Evolutionary conservation across 768 basidiomycete species (phyloP), one percentile per base, ranked within the genome.

Genomic region (Boletus coccyginus): DNA sequence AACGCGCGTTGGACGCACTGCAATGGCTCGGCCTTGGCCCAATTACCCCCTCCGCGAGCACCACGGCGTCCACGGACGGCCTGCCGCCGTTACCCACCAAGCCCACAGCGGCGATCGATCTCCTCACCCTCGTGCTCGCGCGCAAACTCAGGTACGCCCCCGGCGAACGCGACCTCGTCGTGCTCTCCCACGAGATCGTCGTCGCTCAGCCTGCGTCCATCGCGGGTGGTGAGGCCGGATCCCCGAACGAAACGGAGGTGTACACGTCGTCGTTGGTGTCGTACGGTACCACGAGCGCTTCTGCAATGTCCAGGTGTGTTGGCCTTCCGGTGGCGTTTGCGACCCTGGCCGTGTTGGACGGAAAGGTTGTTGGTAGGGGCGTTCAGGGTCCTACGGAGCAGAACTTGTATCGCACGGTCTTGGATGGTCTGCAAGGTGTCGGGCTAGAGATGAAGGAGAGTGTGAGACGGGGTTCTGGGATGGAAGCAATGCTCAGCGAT

Each of bases 281-380:
- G 33, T 88, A 87, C 61, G 93, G 87, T 2, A 79, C 76, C 19
- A 59, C 73, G 8, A 67, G 65, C 1, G 81, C 79, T 3, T 88
- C 89, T 0, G 94, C 94, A 6, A 97, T 97, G 94, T 83, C 92
- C n/a, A 78, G 85, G 32, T 92, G 90, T 3, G 94, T 97, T 17
- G 94, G 94, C 5, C 72, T 94, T 44, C 94, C 94, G 0, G 83
- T 95, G 8, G 94, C 90, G 1, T 83, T 94, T 64, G 92, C 92
- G 2, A 85, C 92, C 2, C 68, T 89, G 62, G 76, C 78, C 35
- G 78, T 94, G 7, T 70, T 90, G 39, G 87, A 92, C 66, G 90
- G 88, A 1, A 72, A 75, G 53, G 62, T 66, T 2, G 73, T 69
- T 71, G 50, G 60, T 1, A 73, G 84, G 35, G 92, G 92, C 17